Base-by-base conservation (phyloP, 805 yeast species). In the Nakazawaea molendinolei region DNA sequence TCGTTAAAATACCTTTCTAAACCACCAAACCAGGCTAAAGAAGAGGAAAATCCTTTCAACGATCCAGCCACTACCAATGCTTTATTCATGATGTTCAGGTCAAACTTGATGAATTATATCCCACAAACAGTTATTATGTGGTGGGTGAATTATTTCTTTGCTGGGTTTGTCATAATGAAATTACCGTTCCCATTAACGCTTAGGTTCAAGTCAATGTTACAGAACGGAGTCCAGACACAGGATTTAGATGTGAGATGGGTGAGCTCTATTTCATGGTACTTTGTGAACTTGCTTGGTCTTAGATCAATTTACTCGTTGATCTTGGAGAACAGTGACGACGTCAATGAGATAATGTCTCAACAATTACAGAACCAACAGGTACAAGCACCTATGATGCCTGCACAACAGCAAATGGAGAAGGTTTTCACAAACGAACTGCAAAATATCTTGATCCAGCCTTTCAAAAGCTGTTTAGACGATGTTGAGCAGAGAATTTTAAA, bases 91-190 rank as follows among this genome's bases (percentile, higher is more conserved):
- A 79, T 85, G 79, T 72, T 87, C 40, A 86, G 86, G 53, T 79
- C 81, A 7, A 89, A 86, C 52, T 62, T 86, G 44, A 79, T 89
- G 52, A 85, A 77, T 58, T 85, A 79, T 53, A 73, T 87, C 14
- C 97, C 97, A 2, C 97, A 92, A 61, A 86, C 96, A 0, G 56
- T 89, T 26, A 82, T 89, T 45, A 89, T 92, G 96, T 86, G 87
- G 51, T 92, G 97, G 95, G 90, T 90, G 42, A 86, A 85, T 51
- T 84, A 78, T 50, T 89, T 90, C 61, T 92, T 86, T 57, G 86
- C 90, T 10, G 97, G 97, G 0, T 86, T 87, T 44, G 79, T 89
- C 12, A 74, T 86, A 33, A 83, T 83, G 83, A 76, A 76, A 53
- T 65, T 92, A 36, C 98, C 98, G 13, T 92, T 92, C 62, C 95